Percentiles rank a stretch among this genome's conserved stretches.
These are phyloP conservation scores for Tuber brumale DNA, from an alignment of 495 filamentous ascomycete species.

Conservation along the genomic window DNA sequence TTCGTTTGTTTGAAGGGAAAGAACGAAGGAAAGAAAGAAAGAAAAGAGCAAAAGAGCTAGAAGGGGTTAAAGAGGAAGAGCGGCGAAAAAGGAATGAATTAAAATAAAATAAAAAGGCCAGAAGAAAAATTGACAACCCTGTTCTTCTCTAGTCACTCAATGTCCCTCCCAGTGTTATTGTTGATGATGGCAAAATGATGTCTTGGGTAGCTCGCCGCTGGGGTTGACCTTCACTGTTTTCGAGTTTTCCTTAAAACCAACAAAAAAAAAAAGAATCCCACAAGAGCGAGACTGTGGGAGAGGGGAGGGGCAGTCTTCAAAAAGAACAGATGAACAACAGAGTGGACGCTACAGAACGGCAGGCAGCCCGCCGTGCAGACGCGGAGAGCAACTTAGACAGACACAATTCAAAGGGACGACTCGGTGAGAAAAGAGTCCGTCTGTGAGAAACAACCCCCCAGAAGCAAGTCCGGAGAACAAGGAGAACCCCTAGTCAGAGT, in stretches of 20 bases:
- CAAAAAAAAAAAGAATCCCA: conserved; percentile 19
- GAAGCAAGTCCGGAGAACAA: conserved; percentile 20
- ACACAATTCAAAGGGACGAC: neutral
- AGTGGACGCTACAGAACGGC: conserved; percentile 21
- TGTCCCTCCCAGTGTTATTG: neutral
- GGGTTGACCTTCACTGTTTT: conserved; percentile 13
- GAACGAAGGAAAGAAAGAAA: neutral
- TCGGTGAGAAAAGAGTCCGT: neutral
- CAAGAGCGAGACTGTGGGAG: conserved; percentile 28
- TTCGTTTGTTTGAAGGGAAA: neutral
- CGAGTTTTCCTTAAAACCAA: conserved; percentile 18
- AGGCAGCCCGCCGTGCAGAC: neutral
- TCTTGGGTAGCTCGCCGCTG: neutral
- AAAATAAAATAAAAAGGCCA: conserved; percentile 5
- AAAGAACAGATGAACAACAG: conserved; percentile 23
- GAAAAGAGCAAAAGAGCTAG: neutral
- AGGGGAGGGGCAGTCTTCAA: conserved; percentile 29
- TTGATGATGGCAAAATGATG: neutral
- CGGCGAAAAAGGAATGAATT: neutral
- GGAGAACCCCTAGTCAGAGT: conserved; percentile 20
- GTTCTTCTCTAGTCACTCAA: neutral
- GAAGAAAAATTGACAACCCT: neutral
- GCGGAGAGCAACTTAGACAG: neutral
- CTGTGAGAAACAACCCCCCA: neutral
- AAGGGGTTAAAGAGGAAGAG: neutral